phyloP scores from a whole-genome alignment of 2,329 filamentous ascomycete genomes.

The Sclerotiophoma versabilis region DNA sequence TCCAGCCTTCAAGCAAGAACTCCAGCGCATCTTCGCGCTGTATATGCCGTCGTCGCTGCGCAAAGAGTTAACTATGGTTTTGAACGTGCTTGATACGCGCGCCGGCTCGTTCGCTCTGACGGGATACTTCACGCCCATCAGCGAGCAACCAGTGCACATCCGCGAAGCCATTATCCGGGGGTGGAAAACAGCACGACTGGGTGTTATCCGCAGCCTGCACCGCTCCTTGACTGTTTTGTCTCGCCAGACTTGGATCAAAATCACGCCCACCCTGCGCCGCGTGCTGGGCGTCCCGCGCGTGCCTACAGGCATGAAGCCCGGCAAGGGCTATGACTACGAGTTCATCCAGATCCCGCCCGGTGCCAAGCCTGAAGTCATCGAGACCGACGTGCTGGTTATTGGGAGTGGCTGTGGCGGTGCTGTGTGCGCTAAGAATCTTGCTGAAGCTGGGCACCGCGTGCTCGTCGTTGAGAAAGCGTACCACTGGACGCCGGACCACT shows the following conservation, averaged over 20 bases:
- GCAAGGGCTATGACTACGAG: constrained; percentile 62
- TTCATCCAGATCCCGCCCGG: constrained; percentile 69
- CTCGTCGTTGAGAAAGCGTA: constrained; percentile 85
- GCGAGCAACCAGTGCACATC: constrained; percentile 65
- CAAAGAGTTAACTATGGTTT: constrained; percentile 59
- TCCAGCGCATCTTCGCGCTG: constrained; percentile 58
- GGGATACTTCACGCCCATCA: constrained; percentile 69
- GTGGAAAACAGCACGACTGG: constrained; percentile 68
- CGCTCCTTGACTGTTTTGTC: constrained; percentile 64
- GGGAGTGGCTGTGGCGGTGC: constrained; percentile 87
- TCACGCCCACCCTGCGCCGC: constrained; percentile 62
- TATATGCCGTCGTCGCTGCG: constrained; percentile 58
- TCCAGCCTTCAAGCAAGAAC: constrained; percentile 60
- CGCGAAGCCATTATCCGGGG: constrained; percentile 68
- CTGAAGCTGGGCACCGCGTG: constrained; percentile 77
- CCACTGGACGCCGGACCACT: constrained; percentile 73
- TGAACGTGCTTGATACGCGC: constrained; percentile 64
- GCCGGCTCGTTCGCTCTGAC: constrained; percentile 71
- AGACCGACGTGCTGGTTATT: constrained; percentile 84
- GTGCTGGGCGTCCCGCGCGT: constrained; percentile 66
- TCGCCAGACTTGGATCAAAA: constrained; percentile 63
- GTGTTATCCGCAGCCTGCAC: constrained; percentile 62
- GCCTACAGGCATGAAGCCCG: constrained; percentile 62
- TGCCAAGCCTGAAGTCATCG: constrained; percentile 64
- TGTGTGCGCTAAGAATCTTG: constrained; percentile 80